Base-by-base conservation (phyloP, 371 early-diverging fungal species). In the Zopfochytrium polystomum region DNA sequence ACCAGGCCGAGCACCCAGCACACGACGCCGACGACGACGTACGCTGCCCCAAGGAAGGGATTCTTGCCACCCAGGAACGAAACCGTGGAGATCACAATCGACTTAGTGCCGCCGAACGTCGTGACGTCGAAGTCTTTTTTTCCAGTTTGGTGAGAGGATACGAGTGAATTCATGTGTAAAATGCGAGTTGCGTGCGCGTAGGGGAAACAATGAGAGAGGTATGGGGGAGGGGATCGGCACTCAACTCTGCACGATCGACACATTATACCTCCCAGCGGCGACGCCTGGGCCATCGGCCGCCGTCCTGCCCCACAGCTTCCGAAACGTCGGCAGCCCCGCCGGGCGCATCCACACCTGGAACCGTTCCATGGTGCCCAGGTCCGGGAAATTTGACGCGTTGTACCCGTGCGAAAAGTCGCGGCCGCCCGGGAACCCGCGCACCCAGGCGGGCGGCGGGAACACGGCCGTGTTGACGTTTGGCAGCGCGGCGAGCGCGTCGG, bases 331-430 rank as follows among this genome's bases (percentile, higher is more conserved):
- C 57, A 98, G 79, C 0, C 96, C 96, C 5, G 97, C 92, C 0
- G 91, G 88, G 46, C 95, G 86, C 94, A 99, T 97, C 99, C 99
- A 99, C n/a, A 98, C 98, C 74, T 92, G 90, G 64, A 99, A 89
- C 46, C 88, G 80, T 76, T 97, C 90, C 76, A 86, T 80, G 27
- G 60, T 50, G 9, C 78, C 65, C 26, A 89, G 68, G 54, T 92
- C 83, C 4, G 90, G 92, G 29, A 81, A 84, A 64, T 89, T 88
- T 32, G 81, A 82, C 50, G 75, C 44, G 29, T 75, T 75, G 22
- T 81, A 81, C 18, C 81, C 81, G 27, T 70, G 47, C 0, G 47
- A 57, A 58, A 59, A 81, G 20, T 66, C 55, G 23, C 60, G 52
- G 46, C 48, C 58, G 18, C 38, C 38, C 6, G 68, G 68, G 61